Conservation (phyloP, 176 grass and related monocot species). For the Bonia amplexicaulis region DNA sequence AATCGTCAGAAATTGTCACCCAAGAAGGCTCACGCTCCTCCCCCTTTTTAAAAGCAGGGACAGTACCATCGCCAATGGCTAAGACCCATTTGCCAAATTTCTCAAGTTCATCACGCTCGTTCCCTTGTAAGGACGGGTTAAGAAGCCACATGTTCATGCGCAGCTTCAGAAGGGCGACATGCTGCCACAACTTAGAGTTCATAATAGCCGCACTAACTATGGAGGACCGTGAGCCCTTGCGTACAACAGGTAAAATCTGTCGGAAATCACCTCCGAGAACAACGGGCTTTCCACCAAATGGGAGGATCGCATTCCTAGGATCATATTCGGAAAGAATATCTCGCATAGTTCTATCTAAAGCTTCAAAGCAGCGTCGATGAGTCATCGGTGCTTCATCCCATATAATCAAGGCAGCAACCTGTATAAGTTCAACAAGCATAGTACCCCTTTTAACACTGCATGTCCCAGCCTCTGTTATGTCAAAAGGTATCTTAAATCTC, state of each 20-base stretch:
- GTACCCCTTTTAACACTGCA: neutral
- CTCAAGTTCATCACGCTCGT: neutral
- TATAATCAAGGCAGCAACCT: no score
- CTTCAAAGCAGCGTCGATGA: no score
- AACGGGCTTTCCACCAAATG: no score
- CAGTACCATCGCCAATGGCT: neutral
- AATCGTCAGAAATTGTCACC: neutral
- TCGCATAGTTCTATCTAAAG: no score
- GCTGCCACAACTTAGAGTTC: neutral
- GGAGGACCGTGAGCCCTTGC: neutral
- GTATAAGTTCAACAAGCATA: no score
- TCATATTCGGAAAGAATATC: no score
- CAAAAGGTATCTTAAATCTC: slow-evolving; percentile 1
- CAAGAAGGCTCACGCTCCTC: neutral
- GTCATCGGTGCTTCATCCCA: no score
- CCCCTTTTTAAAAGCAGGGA: no score
- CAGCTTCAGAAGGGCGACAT: neutral
- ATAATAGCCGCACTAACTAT: no score
- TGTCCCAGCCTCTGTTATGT: neutral
- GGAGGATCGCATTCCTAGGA: no score
- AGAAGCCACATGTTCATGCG: neutral
- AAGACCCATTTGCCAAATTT: neutral
- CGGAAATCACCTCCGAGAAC: no score
- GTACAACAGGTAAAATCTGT: neutral
- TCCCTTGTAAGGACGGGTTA: no score